Conservation (phyloP, 2,329 filamentous ascomycete species). For the Gliomastix tumulicola region DNA sequence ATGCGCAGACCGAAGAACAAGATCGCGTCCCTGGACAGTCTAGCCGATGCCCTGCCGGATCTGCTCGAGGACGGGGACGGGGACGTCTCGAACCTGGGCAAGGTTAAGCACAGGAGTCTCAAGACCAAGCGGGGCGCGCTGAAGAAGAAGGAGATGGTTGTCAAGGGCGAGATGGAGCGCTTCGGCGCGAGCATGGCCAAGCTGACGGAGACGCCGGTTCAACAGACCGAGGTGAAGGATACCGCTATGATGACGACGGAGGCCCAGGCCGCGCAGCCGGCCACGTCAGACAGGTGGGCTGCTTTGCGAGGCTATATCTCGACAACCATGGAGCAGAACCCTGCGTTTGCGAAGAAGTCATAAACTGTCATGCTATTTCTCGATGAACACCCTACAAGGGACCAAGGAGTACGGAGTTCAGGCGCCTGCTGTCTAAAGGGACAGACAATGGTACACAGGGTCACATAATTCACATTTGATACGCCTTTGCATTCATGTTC, state of each 20-base stretch:
- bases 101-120: conserved; percentile 68
- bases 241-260: conserved; percentile 2
- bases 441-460: too few relatives aligned
- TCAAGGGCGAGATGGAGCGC: conserved; percentile 73
- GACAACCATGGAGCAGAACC: conserved; percentile 82
- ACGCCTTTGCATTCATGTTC: too few relatives aligned
- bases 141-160: conserved; percentile 75
- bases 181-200: conserved; percentile 80
- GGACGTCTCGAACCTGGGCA: conserved; percentile 39
- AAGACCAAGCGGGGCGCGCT: conserved; percentile 70
- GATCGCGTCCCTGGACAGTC: conserved; percentile 65
- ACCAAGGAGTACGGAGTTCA: too few relatives aligned
- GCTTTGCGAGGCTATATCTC: conserved; percentile 79
- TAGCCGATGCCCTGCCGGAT: conserved; percentile 75
- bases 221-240: conserved; percentile 5
- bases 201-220: conserved; percentile 40
- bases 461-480: too few relatives aligned
- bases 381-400: too few relatives aligned
- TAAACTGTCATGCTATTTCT: too few relatives aligned
- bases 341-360: conserved; percentile 50
- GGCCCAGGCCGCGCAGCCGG: conserved; percentile 6
- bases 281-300: conserved; percentile 62
- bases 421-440: too few relatives aligned
- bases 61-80: conserved; percentile 56
- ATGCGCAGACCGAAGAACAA: conserved; percentile 64